Conservation (phyloP, 2,329 filamentous ascomycete species). For the Fusarium buxicola region DNA sequence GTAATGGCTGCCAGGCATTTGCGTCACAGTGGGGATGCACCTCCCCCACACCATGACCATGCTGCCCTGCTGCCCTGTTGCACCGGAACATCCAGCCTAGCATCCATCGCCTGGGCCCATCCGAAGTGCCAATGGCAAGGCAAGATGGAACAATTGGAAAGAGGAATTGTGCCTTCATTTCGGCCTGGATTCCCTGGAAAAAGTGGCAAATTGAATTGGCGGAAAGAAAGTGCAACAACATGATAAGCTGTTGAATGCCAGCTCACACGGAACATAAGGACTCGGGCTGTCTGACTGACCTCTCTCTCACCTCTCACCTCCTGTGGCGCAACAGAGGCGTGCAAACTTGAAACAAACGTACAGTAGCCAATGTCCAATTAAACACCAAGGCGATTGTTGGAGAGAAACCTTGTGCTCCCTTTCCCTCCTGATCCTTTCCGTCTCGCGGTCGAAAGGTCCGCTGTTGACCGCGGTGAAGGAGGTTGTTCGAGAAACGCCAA, state of each 20-base stretch:
- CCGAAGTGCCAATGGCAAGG: not conserved
- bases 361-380: slow-evolving; percentile 1
- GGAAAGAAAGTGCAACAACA: not conserved
- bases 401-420: slow-evolving; percentile 15
- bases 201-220: too few relatives aligned
- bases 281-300: too few relatives aligned
- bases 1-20: slow-evolving; percentile 33
- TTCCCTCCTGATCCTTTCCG: not conserved
- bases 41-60: slow-evolving; percentile 20
- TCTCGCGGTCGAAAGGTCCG: not conserved
- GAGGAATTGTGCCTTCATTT: not conserved
- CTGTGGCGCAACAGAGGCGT: slow-evolving; percentile 2
- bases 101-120: not conserved
- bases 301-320: too few relatives aligned
- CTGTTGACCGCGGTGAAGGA: not conserved
- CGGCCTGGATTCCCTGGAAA: not conserved
- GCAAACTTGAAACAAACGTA: slow-evolving; percentile 17
- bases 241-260: slow-evolving; percentile 3
- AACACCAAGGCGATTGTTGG: not conserved
- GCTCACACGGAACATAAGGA: not conserved
- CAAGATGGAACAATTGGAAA: not conserved
- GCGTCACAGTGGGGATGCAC: slow-evolving; percentile 36
- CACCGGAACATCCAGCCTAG: not conserved
- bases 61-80: slow-evolving; percentile 10
- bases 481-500: slow-evolving; percentile 11